Evolutionary conservation across 768 basidiomycete species (phyloP).

Genomic region (Astraeus odoratus): DNA sequence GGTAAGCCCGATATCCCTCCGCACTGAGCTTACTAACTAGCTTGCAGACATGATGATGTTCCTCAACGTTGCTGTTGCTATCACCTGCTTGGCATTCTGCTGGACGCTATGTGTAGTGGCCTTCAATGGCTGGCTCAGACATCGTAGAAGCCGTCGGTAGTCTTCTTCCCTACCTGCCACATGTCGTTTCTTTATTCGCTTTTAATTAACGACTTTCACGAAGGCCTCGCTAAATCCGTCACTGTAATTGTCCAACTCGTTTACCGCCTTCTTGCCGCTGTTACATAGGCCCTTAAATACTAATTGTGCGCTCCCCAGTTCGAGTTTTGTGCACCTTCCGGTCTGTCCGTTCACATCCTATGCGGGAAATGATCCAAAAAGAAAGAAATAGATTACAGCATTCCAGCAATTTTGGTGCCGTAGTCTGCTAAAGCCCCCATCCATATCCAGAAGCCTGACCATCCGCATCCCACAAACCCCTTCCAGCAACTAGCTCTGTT

Average conservation of each 20-base stretch:
- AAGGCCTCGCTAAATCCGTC: too few relatives aligned
- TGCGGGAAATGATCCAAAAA: too few relatives aligned
- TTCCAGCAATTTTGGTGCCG: constrained; percentile 14
- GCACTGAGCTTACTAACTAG: neutral
- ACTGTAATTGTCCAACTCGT: too few relatives aligned
- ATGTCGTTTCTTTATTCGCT: neutral
- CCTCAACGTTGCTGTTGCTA: constrained; percentile 74
- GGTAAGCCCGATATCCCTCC: constrained; percentile 35
- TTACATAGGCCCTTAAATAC: too few relatives aligned
- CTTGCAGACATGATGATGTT: constrained; percentile 84
- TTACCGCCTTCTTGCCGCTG: too few relatives aligned
- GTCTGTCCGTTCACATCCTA: too few relatives aligned
- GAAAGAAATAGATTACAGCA: too few relatives aligned
- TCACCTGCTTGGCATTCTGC: constrained; percentile 80
- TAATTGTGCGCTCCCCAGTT: too few relatives aligned
- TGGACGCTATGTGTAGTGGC: constrained; percentile 74
- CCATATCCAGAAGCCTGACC: constrained; percentile 86
- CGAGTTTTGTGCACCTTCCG: too few relatives aligned
- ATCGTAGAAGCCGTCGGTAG: constrained; percentile 26
- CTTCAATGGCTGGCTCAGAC: constrained; percentile 77
- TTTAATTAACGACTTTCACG: neutral
- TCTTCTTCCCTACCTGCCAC: constrained; percentile 7
- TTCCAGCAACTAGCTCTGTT: constrained; percentile 78
- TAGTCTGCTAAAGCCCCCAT: constrained; percentile 75
- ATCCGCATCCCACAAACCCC: constrained; percentile 83